Conservation (phyloP, 1,284 basidiomycete genomes). For the Cryptococcus wingfieldii region DNA sequence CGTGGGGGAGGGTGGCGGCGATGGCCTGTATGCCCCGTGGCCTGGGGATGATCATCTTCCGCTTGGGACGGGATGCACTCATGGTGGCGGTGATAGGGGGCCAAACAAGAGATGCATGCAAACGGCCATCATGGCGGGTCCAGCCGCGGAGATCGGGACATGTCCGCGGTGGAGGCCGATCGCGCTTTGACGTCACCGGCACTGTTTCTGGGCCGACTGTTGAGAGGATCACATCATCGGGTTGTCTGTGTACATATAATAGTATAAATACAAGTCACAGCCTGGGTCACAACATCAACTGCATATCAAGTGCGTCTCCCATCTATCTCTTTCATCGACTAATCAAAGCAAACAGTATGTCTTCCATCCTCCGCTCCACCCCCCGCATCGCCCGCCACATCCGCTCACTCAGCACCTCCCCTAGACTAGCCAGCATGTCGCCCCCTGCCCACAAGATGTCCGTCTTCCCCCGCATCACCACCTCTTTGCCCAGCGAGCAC, state of each 20-base stretch:
- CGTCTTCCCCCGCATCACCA: conserved; percentile 37
- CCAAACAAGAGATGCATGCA: too few species aligned
- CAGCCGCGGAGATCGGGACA: neutral
- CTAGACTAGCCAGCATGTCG: conserved; percentile 15
- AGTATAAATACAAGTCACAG: too few species aligned
- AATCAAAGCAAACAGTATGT: neutral
- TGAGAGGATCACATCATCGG: too few species aligned
- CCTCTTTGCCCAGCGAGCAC: conserved; percentile 35
- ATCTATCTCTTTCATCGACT: neutral
- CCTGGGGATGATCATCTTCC: conserved; percentile 10
- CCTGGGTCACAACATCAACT: neutral
- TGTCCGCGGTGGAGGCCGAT: neutral
- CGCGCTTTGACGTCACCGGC: too few species aligned
- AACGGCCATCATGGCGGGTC: neutral
- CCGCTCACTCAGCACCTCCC: neutral
- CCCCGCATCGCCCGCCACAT: neutral
- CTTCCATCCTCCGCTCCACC: neutral
- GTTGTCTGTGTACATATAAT: too few species aligned
- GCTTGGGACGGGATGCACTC: conserved; percentile 16
- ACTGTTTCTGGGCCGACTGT: too few species aligned
- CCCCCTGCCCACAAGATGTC: conserved; percentile 38
- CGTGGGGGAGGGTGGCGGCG: neutral
- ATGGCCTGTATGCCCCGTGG: neutral
- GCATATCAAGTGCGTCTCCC: neutral
- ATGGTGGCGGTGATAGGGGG: neutral